Evolutionary conservation across 345 rosid genomes (phyloP).

Genomic region (Eucalyptus microcorys): DNA sequence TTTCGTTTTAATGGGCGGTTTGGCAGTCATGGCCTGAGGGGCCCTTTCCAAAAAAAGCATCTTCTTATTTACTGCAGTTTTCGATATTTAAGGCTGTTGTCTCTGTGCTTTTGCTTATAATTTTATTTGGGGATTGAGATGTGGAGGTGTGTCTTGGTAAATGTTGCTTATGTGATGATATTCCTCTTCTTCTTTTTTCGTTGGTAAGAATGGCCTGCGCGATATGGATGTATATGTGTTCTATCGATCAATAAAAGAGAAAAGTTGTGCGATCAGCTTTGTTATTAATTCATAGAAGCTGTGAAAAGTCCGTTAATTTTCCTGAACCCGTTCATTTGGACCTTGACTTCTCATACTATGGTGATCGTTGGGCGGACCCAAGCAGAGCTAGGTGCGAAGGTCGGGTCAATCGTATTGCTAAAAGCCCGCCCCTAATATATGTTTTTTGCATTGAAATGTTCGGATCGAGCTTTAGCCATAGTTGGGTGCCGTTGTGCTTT

Average conservation of each 20-base stretch:
- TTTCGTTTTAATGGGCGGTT: conserved; percentile 4
- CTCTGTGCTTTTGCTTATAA: background rate
- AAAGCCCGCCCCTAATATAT: background rate
- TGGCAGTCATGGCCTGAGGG: background rate
- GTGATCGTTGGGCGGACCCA: background rate
- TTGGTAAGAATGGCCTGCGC: background rate
- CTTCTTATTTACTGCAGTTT: background rate
- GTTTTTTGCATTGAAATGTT: background rate
- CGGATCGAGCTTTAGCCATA: background rate
- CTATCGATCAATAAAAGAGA: background rate
- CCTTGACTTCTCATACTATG: background rate
- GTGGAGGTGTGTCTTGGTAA: background rate
- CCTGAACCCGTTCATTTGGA: background rate
- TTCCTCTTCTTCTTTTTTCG: background rate
- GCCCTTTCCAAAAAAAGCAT: background rate
- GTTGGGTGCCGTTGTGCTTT: too few species aligned
- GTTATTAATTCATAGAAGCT: background rate
- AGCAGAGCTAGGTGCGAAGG: background rate
- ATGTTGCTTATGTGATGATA: background rate
- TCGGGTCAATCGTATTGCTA: background rate
- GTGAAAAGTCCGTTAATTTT: background rate
- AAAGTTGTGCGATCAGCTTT: background rate
- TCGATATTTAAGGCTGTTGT: background rate
- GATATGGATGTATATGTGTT: background rate
- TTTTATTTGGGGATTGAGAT: background rate